Conservation (phyloP, 352 stramenopile genomes). For the Phytophthora parvispora region DNA sequence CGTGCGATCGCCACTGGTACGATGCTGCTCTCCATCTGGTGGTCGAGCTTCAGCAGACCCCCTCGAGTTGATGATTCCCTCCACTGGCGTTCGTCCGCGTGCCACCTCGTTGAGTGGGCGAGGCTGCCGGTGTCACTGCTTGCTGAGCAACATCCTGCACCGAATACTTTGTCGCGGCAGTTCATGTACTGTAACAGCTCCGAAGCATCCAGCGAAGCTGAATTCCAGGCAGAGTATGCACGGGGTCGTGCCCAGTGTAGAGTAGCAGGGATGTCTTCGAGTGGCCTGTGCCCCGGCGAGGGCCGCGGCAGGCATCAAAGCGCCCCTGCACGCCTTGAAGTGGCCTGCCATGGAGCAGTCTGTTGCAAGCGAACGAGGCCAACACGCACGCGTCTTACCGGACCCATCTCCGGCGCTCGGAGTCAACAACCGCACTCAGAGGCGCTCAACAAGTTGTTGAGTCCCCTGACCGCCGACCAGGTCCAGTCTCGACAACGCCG, state of each 20-base stretch:
- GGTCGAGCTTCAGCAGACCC: slow-evolving; percentile 15
- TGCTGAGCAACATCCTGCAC: slow-evolving; percentile 37
- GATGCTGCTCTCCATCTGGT: slow-evolving; percentile 29
- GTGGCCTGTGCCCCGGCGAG: neutral
- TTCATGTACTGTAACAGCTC: neutral
- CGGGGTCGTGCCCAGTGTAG: neutral
- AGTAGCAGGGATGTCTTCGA: neutral
- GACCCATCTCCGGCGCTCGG: slow-evolving; percentile 8
- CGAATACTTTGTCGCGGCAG: neutral
- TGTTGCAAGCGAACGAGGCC: neutral
- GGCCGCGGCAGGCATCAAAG: neutral
- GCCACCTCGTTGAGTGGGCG: slow-evolving; percentile 8
- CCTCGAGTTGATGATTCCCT: slow-evolving; percentile 18
- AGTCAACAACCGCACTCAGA: slow-evolving; percentile 2
- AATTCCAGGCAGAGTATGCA: neutral
- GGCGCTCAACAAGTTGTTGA: slow-evolving; percentile 21
- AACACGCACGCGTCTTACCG: slow-evolving; percentile 7
- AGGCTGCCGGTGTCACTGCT: slow-evolving; percentile 5
- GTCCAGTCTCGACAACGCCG: neutral
- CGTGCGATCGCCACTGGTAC: slow-evolving; percentile 1
- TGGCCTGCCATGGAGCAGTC: slow-evolving; percentile 13
- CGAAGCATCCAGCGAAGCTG: no score
- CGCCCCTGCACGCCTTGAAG: neutral
- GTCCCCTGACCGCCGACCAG: slow-evolving; percentile 1
- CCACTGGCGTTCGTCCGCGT: slow-evolving; percentile 23